Conservation (phyloP, 352 stramenopile species). For the Saprolegnia parasitica region DNA sequence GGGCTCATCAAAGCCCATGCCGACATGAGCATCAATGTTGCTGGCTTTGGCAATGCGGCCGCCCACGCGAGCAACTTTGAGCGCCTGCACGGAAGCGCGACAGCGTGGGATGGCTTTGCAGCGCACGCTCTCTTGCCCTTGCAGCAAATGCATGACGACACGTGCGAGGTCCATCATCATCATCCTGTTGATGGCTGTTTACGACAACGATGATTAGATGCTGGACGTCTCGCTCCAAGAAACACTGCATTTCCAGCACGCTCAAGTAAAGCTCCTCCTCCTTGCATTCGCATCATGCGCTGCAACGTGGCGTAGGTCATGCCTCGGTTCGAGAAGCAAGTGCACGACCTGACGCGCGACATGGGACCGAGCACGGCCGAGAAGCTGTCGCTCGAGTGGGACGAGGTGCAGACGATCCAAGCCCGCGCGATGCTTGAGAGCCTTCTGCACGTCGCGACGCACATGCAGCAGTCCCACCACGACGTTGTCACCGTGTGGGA, state of each 20-base stretch:
- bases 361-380: neutral
- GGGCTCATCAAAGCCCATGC: slow-evolving; percentile 3
- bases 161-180: neutral
- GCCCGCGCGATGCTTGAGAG: slow-evolving; percentile 7
- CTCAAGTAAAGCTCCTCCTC: slow-evolving; percentile 1
- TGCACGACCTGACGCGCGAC: slow-evolving; percentile 19
- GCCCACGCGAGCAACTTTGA: slow-evolving; percentile 10
- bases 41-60: neutral
- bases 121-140: neutral
- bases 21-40: neutral
- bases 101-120: slow-evolving; percentile 5
- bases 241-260: slow-evolving; percentile 6
- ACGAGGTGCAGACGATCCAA: slow-evolving; percentile 7
- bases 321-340: slow-evolving; percentile 22
- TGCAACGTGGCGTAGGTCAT: slow-evolving; percentile 10
- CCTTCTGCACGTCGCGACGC: slow-evolving; percentile 15
- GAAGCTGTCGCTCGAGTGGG: slow-evolving; percentile 23
- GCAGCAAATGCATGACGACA: slow-evolving; percentile 12
- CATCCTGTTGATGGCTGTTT: neutral
- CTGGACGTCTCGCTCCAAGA: slow-evolving; percentile 20
- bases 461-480: neutral
- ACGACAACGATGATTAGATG: neutral
- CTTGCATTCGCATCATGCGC: neutral
- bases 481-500: neutral
- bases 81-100: neutral